Conservation (phyloP, 1,284 basidiomycete genomes). For the Hymenochaete sp. region DNA sequence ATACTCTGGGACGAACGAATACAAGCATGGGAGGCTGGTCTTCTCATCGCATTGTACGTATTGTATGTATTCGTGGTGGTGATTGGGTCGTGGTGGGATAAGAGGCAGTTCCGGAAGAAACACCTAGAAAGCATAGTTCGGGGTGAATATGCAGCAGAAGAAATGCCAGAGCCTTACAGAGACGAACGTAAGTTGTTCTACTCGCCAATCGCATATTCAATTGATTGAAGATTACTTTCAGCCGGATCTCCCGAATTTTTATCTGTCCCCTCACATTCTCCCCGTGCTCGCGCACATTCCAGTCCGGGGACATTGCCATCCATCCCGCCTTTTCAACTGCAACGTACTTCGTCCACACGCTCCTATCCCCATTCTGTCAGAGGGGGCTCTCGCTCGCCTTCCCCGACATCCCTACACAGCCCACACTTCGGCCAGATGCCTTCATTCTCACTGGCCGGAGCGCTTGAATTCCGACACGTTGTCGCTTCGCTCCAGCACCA, state of each 20-base stretch:
- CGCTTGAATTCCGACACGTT: conserved; percentile 88
- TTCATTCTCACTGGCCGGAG: conserved; percentile 85
- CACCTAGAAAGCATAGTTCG: conserved; percentile 45
- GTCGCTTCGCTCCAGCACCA: conserved; percentile 70
- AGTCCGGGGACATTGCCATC: conserved; percentile 25
- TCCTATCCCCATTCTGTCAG: too few relatives aligned
- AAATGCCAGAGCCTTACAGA: conserved; percentile 40
- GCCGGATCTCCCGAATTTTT: conserved; percentile 5
- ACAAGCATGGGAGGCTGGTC: conserved; percentile 61
- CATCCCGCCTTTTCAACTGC: conserved; percentile 31
- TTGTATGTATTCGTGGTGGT: conserved; percentile 77
- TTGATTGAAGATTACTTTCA: too few relatives aligned
- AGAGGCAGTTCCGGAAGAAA: conserved; percentile 39
- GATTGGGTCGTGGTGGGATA: conserved; percentile 69
- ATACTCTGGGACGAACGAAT: conserved; percentile 79
- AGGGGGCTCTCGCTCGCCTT: conserved; percentile 32
- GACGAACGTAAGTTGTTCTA: conserved; percentile 46
- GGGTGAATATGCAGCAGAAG: conserved; percentile 54
- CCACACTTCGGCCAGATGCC: too few relatives aligned
- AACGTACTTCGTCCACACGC: conserved; percentile 31
- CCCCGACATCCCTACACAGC: conserved; percentile 28
- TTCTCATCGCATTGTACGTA: conserved; percentile 71
- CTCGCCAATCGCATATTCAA: conserved; percentile 1
- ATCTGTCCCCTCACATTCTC: conserved; percentile 2
- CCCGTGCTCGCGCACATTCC: conserved; percentile 12